These are phyloP conservation scores for Zancudomyces culisetae DNA, from an alignment of 371 early-diverging fungal genomes.

Conservation along the genomic window DNA sequence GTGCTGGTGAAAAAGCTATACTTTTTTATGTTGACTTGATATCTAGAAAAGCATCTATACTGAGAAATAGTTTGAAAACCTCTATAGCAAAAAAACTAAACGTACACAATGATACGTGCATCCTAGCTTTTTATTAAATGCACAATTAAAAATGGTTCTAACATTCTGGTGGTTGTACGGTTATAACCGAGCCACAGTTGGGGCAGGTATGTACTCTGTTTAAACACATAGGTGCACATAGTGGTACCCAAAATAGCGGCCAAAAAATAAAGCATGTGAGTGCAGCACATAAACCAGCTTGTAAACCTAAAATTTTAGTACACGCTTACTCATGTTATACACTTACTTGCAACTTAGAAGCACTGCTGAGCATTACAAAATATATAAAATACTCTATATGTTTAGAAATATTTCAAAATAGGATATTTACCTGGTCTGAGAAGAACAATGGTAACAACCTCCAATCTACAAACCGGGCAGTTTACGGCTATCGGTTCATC, in stretches of 20 bases:
- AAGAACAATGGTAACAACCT: not conserved
- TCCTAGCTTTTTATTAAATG: no score
- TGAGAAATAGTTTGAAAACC: no score
- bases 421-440: not conserved
- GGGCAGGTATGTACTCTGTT: constrained; percentile 1
- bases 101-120: no score
- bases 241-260: constrained; percentile 4
- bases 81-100: no score
- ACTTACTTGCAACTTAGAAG: no score
- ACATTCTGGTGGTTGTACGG: not conserved
- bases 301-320: constrained; percentile 1
- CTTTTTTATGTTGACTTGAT: no score
- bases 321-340: no score
- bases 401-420: no score
- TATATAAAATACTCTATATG: no score
- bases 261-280: constrained; percentile 1
- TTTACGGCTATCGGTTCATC: not conserved
- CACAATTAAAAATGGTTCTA: not conserved
- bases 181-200: constrained; percentile 1
- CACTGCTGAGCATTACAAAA: no score
- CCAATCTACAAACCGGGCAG: not conserved
- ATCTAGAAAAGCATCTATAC: no score
- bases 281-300: not conserved
- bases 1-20: no score
- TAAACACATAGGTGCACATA: constrained; percentile 3